Conservation (phyloP, 495 filamentous ascomycete species). For the Penicillium antarcticum region DNA sequence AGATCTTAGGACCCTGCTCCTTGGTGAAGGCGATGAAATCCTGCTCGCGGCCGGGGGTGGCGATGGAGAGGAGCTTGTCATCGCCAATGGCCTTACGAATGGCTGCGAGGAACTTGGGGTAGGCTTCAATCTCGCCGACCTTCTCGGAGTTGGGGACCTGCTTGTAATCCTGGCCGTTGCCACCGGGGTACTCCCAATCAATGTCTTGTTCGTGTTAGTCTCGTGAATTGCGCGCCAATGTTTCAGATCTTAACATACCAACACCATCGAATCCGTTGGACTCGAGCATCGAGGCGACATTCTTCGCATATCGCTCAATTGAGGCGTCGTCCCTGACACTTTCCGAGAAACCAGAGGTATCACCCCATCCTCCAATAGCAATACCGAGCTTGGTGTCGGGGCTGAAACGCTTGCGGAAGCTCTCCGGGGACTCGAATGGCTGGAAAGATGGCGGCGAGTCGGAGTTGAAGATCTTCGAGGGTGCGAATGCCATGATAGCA, state of each 20-base stretch:
- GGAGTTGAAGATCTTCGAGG: slow-evolving; percentile 56
- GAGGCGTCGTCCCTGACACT: slow-evolving; percentile 53
- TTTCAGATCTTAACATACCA: slow-evolving; percentile 16
- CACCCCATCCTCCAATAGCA: slow-evolving; percentile 74
- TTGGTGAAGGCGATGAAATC: slow-evolving; percentile 74
- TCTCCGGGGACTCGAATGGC: slow-evolving; percentile 59
- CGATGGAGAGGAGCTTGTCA: slow-evolving; percentile 64
- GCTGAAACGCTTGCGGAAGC: slow-evolving; percentile 55
- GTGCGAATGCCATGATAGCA: slow-evolving; percentile 68
- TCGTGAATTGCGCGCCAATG: not conserved
- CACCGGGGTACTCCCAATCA: slow-evolving; percentile 81
- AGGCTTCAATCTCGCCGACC: slow-evolving; percentile 60
- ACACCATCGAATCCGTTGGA: slow-evolving; percentile 61
- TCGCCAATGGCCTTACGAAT: slow-evolving; percentile 59
- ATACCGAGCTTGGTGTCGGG: slow-evolving; percentile 62
- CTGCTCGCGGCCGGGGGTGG: slow-evolving; percentile 61
- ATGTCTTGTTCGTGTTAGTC: slow-evolving; percentile 49
- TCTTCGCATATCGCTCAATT: slow-evolving; percentile 58
- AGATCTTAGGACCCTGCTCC: slow-evolving; percentile 61
- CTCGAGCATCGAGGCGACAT: slow-evolving; percentile 60
- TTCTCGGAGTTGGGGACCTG: slow-evolving; percentile 58
- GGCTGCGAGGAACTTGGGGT: slow-evolving; percentile 58
- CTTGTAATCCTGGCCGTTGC: slow-evolving; percentile 77
- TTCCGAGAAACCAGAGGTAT: slow-evolving; percentile 57
- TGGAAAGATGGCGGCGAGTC: slow-evolving; percentile 41